Evolutionary conservation across 2,329 filamentous ascomycete genomes (phyloP).

Genomic region (Aspergillus pseudoterreus): DNA sequence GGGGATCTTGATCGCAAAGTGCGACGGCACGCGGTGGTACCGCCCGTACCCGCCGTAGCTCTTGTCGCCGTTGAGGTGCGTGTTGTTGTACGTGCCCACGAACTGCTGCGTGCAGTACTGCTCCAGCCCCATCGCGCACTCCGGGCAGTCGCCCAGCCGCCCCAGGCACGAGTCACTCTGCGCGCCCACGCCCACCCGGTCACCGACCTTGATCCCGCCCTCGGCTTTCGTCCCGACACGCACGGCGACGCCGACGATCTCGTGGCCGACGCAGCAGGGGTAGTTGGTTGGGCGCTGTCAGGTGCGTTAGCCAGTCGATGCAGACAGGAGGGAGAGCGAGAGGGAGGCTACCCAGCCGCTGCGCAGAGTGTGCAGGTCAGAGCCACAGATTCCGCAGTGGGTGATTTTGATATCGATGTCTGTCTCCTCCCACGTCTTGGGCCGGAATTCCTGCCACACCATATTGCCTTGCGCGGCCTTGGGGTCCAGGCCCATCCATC

Average conservation of each 20-base stretch:
- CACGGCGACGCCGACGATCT: constrained; percentile 60
- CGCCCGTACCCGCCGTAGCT: constrained; percentile 64
- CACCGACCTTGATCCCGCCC: constrained; percentile 28
- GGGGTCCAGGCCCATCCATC: constrained; percentile 54
- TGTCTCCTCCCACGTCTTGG: constrained; percentile 63
- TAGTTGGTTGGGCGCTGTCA: constrained; percentile 30
- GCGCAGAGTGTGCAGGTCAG: constrained; percentile 56
- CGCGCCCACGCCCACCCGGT: constrained; percentile 55
- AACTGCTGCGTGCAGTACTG: constrained; percentile 30
- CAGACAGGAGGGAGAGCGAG: not conserved
- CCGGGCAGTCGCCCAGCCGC: constrained; percentile 47
- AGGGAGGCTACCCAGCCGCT: constrained; percentile 41
- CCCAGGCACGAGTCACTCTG: constrained; percentile 54
- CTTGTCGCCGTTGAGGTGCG: constrained; percentile 51
- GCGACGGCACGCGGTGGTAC: constrained; percentile 52
- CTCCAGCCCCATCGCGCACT: constrained; percentile 47
- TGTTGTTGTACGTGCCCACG: constrained; percentile 31
- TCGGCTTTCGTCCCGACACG: constrained; percentile 49
- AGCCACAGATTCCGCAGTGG: constrained; percentile 64
- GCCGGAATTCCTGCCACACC: constrained; percentile 55
- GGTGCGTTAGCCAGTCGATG: not conserved
- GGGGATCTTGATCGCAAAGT: constrained; percentile 61
- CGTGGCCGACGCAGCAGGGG: constrained; percentile 58
- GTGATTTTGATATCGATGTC: constrained; percentile 63
- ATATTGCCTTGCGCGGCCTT: constrained; percentile 52